Evolutionary conservation across 306 rosid genomes (phyloP), one percentile per base, ranked within the genome.

Genomic region (Alnus rubra): DNA sequence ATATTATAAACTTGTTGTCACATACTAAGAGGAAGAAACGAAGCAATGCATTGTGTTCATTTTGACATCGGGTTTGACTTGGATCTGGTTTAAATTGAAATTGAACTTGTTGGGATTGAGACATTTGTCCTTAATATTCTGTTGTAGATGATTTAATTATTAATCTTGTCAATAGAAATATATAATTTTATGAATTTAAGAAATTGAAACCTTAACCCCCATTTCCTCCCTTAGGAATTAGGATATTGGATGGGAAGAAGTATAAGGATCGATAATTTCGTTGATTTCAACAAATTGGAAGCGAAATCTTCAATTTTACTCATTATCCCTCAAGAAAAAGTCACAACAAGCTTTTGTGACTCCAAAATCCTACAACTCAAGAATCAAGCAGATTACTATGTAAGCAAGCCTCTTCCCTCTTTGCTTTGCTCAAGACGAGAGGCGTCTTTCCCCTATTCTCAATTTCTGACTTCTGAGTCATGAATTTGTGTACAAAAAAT

Each of bases 371-470:
- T 69, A 47, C 73, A 79, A 47, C 15, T 50, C 70, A 56, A 52
- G 53, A 79, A 70, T 45, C 69, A 73, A 87, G 80, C 84, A 68
- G 82, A 80, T 65, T 49, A 72, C 63, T 23, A 0, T 23, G 37
- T 33, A 33, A 28, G 28, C 28, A 83, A 62, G 88, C 91, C 93
- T 92, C 92, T 92, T 87, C 92, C 47, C 84, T 84, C 92, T 87
- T 77, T 79, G 35, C 78, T 85, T 83, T 58, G 39, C 75, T 76
- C 84, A 88, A 92, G 92, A 88, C 56, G 92, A 92, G 92, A 92
- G 97, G 84, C 97, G 53, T 39, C 33, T 58, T 69, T 50, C 39
- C 75, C 73, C 76, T 74, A 69, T 76, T 16, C 70, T 74, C 68
- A 45, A 69, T 13, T 16, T 51, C 30, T 67, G 72, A 69, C 5